These are phyloP conservation scores for Millerago galiae DNA, from an alignment of 805 yeast genomes.

Conservation along the genomic window DNA sequence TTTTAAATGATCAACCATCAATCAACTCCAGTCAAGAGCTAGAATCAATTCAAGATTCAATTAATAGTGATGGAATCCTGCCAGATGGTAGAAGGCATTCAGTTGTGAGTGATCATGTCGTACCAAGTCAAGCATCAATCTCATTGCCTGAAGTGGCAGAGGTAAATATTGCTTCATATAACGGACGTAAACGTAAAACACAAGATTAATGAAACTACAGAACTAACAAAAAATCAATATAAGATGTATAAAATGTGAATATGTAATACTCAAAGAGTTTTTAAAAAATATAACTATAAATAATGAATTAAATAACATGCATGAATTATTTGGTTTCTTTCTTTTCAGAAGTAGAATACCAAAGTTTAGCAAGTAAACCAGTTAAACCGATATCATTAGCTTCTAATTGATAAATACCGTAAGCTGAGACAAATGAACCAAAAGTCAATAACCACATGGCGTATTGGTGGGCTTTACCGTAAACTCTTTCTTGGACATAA, in stretches of 20 bases:
- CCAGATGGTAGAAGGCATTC: conserved; percentile 9
- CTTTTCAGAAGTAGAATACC: conserved; percentile 36
- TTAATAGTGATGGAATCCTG: not conserved
- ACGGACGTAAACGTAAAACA: conserved; percentile 8
- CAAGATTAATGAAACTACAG: conserved; percentile 1
- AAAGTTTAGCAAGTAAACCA: conserved; percentile 54
- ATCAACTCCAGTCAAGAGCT: too few species aligned
- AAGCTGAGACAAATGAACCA: conserved; percentile 65
- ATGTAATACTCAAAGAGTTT: conserved; percentile 2
- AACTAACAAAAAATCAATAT: not conserved
- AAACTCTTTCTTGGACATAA: conserved; percentile 83
- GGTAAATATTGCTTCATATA: conserved; percentile 6
- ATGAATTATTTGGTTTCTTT: conserved; percentile 9
- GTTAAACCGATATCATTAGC: conserved; percentile 75
- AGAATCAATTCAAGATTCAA: not conserved
- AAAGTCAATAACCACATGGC: conserved; percentile 63
- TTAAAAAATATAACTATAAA: conserved; percentile 2
- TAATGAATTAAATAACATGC: conserved; percentile 4
- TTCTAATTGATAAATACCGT: conserved; percentile 79
- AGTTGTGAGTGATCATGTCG: conserved; percentile 1
- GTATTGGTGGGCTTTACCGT: conserved; percentile 65
- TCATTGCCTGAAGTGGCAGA: conserved; percentile 8
- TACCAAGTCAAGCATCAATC: conserved; percentile 4
- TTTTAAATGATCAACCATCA: too few species aligned
- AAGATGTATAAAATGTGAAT: not conserved